phyloP scores from a whole-genome alignment of 495 filamentous ascomycete genomes.

The Tuber indicum region DNA sequence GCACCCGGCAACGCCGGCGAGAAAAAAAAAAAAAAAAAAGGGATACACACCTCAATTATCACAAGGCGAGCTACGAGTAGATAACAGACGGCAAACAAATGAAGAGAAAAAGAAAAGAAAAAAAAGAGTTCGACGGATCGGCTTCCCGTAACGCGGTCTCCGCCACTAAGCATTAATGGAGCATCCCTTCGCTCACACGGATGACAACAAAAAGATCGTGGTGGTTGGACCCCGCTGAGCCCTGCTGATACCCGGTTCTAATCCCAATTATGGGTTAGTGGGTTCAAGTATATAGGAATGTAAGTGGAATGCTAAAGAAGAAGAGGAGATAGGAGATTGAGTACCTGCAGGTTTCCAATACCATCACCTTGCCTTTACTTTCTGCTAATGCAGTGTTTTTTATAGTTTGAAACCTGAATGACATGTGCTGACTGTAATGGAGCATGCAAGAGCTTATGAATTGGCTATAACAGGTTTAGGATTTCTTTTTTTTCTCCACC shows the following conservation, averaged over 20 bases:
- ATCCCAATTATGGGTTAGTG: neutral
- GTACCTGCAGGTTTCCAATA: neutral
- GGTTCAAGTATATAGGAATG: neutral
- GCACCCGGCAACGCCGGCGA: neutral
- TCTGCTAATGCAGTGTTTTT: neutral
- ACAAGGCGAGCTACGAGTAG: neutral
- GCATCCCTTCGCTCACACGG: neutral
- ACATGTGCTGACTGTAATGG: neutral
- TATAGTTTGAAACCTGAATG: neutral
- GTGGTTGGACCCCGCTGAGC: neutral
- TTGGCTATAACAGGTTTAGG: neutral
- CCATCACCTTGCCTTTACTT: neutral
- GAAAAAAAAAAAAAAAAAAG: neutral
- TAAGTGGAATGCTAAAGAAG: neutral
- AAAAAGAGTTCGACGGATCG: neutral
- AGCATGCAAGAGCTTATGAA: neutral
- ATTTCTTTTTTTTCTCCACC: neutral
- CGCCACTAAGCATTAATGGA: neutral
- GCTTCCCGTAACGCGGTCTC: neutral
- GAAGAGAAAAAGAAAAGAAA: neutral
- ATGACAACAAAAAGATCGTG: neutral
- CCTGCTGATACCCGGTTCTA: neutral
- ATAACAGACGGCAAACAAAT: neutral
- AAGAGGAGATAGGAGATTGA: neutral
- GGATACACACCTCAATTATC: neutral